A percentile compares a stretch with the other conserved stretches of the same genome.
These are phyloP conservation scores for Starmerella bombicola DNA, from an alignment of 805 yeast genomes.

Conservation along the genomic window DNA sequence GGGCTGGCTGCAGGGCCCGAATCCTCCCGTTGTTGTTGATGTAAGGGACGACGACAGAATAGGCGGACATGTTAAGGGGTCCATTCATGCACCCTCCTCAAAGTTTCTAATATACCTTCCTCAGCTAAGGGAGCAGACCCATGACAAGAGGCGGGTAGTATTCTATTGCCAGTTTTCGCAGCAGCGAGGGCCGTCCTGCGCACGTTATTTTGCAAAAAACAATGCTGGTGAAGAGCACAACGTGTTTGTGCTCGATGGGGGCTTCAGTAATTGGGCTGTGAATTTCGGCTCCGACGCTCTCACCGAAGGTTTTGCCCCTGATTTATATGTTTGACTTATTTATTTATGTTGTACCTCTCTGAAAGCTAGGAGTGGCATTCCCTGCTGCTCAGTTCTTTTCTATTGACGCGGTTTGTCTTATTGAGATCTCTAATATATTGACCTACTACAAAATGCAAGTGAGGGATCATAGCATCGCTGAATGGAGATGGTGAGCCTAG, in stretches of 20 bases:
- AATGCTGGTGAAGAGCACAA: constrained; percentile 26
- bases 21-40: constrained; percentile 46
- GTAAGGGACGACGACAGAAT: constrained; percentile 73
- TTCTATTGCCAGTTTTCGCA: constrained; percentile 90
- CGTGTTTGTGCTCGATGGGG: constrained; percentile 69
- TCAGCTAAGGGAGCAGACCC: constrained; percentile 31
- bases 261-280: constrained; percentile 75
- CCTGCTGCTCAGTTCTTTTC: too few relatives aligned
- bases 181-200: constrained; percentile 82
- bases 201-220: constrained; percentile 31
- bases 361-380: too few relatives aligned
- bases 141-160: constrained; percentile 42
- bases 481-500: too few relatives aligned
- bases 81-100: constrained; percentile 45
- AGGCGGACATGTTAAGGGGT: constrained; percentile 58
- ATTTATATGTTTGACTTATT: too few relatives aligned
- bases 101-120: constrained; percentile 33
- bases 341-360: too few relatives aligned
- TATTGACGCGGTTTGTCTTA: too few relatives aligned
- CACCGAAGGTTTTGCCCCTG: constrained; percentile 48
- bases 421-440: too few relatives aligned
- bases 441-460: too few relatives aligned
- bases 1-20: constrained; percentile 23
- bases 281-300: constrained; percentile 46
- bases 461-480: too few relatives aligned